These are phyloP conservation scores for Seiridium unicorne DNA, from an alignment of 2,329 filamentous ascomycete species.

Conservation along the genomic window DNA sequence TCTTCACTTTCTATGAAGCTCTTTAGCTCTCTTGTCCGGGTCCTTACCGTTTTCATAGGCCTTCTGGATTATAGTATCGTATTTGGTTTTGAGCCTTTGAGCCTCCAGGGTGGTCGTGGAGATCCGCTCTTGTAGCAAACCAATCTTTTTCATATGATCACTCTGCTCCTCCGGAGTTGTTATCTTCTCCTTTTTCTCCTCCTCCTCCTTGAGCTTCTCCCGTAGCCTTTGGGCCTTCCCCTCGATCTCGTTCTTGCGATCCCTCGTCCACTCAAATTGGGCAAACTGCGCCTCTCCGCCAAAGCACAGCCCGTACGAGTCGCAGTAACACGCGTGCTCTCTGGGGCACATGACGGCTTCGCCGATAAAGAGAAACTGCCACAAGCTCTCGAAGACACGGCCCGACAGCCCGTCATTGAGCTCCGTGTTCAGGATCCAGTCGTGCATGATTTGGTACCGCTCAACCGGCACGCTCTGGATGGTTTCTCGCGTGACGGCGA, in stretches of 20 bases:
- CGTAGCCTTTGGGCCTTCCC: neutral
- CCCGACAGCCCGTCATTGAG: neutral
- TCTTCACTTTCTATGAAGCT: neutral
- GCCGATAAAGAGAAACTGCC: neutral
- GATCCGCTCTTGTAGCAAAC: neutral
- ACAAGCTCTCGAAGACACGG: slow-evolving; percentile 2
- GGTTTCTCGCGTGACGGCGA: neutral
- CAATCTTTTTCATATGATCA: neutral
- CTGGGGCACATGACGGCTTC: neutral
- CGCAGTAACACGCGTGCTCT: slow-evolving; percentile 3
- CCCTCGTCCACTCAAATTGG: neutral
- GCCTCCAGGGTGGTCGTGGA: neutral
- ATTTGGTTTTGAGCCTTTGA: neutral
- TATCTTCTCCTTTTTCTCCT: neutral
- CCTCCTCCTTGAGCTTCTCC: neutral
- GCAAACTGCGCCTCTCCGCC: neutral
- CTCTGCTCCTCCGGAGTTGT: neutral
- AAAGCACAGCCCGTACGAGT: neutral
- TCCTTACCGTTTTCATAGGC: neutral
- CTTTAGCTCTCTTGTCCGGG: neutral
- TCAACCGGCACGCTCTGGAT: neutral
- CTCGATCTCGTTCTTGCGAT: neutral
- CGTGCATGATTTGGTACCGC: neutral
- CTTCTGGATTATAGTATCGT: neutral
- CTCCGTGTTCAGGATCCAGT: neutral